Percentiles rank a stretch among this genome's conserved stretches.
Evolutionary conservation across 768 basidiomycete genomes (phyloP).

Genomic region (Tulasnella sp.): DNA sequence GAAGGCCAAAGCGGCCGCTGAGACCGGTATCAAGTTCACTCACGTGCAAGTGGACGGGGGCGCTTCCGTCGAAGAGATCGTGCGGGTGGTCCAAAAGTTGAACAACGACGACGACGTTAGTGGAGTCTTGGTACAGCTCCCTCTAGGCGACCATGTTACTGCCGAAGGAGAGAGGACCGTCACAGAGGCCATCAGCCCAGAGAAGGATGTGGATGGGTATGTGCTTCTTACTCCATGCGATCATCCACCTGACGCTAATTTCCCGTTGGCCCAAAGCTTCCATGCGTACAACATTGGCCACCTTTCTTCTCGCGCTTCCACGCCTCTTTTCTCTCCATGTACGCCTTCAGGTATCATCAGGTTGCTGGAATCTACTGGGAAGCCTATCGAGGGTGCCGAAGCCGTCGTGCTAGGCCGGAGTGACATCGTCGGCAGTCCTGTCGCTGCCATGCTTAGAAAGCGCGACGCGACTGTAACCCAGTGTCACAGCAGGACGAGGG

Average conservation of each 20-base stretch:
- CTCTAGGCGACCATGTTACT: constrained; percentile 74
- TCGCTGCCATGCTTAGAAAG: constrained; percentile 80
- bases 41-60: constrained; percentile 66
- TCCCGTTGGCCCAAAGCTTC: constrained; percentile 50
- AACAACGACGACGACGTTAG: constrained; percentile 75
- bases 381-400: constrained; percentile 65
- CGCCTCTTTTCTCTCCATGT: constrained; percentile 88
- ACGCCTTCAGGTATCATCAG: constrained; percentile 90
- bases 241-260: not conserved
- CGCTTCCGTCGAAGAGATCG: constrained; percentile 64
- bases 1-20: constrained; percentile 93
- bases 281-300: constrained; percentile 98
- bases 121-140: constrained; percentile 93
- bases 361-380: constrained; percentile 80
- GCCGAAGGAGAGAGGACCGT: constrained; percentile 79
- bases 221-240: constrained; percentile 24
- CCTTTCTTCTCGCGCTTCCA: constrained; percentile 79
- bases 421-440: constrained; percentile 96
- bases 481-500: constrained; percentile 86
- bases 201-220: constrained; percentile 96
- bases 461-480: constrained; percentile 95
- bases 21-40: constrained; percentile 81
- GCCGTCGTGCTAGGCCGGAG: constrained; percentile 93
- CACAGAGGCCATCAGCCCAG: constrained; percentile 88
- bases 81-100: constrained; percentile 67